A percentile compares a stretch with the other conserved stretches of the same genome.
phyloP scores from a whole-genome alignment of 805 yeast genomes.

The Wickerhamiella qilinensis region DNA sequence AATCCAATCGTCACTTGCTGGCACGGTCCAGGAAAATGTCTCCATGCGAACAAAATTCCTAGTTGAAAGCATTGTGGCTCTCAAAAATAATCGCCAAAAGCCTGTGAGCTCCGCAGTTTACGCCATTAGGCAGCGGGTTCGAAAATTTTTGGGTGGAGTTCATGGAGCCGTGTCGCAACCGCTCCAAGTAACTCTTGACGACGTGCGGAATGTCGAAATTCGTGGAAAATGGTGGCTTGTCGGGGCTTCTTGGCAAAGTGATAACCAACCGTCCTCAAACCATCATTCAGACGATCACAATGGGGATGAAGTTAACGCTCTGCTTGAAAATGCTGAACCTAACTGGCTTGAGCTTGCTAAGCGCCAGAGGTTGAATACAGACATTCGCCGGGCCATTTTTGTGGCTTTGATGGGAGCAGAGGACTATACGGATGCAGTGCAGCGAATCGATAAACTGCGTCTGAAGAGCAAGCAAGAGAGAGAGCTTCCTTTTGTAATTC shows the following conservation, averaged over 20 bases:
- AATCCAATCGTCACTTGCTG: slow-evolving; percentile 33
- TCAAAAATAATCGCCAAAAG: slow-evolving; percentile 72
- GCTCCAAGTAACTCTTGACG: slow-evolving; percentile 66
- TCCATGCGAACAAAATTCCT: slow-evolving; percentile 63
- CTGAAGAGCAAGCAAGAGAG: slow-evolving; percentile 66
- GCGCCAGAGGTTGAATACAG: slow-evolving; percentile 87
- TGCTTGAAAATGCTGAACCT: slow-evolving; percentile 55
- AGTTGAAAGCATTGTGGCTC: slow-evolving; percentile 67
- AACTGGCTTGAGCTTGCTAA: slow-evolving; percentile 82
- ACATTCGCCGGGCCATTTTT: slow-evolving; percentile 83
- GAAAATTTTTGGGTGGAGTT: slow-evolving; percentile 44
- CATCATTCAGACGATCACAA: slow-evolving; percentile 18
- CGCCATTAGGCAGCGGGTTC: slow-evolving; percentile 40
- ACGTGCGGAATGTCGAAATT: slow-evolving; percentile 57
- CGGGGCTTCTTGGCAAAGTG: slow-evolving; percentile 94
- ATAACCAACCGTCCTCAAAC: slow-evolving; percentile 14
- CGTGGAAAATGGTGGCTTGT: slow-evolving; percentile 99
- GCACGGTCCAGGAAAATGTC: slow-evolving; percentile 23
- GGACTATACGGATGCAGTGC: slow-evolving; percentile 77
- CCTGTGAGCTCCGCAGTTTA: slow-evolving; percentile 36
- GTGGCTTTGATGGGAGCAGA: slow-evolving; percentile 90
- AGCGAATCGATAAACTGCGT: slow-evolving; percentile 62
- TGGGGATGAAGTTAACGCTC: slow-evolving; percentile 35
- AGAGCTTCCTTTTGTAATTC: slow-evolving; percentile 70
- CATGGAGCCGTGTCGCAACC: slow-evolving; percentile 43